Conservation (phyloP, 768 basidiomycete genomes). For the Kwoniella newhampshirensis region DNA sequence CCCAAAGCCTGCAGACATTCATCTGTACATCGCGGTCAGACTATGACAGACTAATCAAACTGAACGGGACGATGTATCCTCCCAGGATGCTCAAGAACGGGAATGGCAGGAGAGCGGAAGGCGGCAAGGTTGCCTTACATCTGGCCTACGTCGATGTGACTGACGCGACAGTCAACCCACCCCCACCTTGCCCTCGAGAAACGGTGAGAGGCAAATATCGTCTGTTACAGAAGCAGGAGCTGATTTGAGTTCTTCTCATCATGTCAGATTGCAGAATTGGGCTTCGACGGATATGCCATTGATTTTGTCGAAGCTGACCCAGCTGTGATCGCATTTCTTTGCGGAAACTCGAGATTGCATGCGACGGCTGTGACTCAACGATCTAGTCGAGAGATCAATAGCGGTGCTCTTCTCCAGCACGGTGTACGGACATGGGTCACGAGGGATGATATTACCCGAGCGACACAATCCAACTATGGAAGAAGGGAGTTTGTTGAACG, state of each 20-base stretch:
- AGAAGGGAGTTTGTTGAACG: conserved; percentile 11
- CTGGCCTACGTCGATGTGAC: conserved; percentile 27
- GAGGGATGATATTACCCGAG: conserved; percentile 41
- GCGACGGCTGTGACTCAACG: conserved; percentile 61
- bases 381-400: conserved; percentile 13
- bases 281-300: conserved; percentile 80
- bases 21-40: conserved; percentile 82
- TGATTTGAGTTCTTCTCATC: conserved; percentile 9
- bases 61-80: conserved; percentile 58
- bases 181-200: conserved; percentile 52
- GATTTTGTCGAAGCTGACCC: conserved; percentile 76
- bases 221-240: not conserved
- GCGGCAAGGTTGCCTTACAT: conserved; percentile 25
- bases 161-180: conserved; percentile 27
- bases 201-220: conserved; percentile 58
- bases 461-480: conserved; percentile 57
- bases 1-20: conserved; percentile 63
- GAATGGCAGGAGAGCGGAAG: not conserved
- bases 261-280: conserved; percentile 65
- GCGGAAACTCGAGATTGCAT: conserved; percentile 65
- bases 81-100: conserved; percentile 8
- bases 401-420: conserved; percentile 6
- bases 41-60: conserved; percentile 66
- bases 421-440: conserved; percentile 28
- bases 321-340: conserved; percentile 71